Base-by-base conservation (phyloP, 2,329 filamentous ascomycete species). In the Fusarium praegraminearum region DNA sequence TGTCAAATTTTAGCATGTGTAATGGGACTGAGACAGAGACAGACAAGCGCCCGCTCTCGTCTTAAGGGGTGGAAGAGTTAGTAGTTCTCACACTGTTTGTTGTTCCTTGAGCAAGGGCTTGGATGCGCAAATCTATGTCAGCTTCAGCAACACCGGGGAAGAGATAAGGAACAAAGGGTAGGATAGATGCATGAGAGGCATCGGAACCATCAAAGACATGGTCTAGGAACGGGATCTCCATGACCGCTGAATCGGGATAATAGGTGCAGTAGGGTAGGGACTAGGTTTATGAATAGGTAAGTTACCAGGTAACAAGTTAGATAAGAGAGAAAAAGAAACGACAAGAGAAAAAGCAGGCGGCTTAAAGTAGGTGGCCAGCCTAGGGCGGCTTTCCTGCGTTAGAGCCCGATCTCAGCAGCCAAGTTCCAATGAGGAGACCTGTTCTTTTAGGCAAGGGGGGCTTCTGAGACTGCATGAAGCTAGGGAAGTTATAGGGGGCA, bases 11-110 rank as follows among this genome's bases (percentile, higher is more conserved):
- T 40, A 71, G 70, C 32, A 43, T 20, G 20, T 26, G 13, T 22
- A 32, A 38, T 35, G 24, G 3, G 35, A 18, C n/a, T 7, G 20
- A 30, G 33, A n/a, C 26, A 32, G 30, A 20, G 22, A 6, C 18
- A 36, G 16, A n/a, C 26, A 36, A 2, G 15, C 18, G 24, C n/a
- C 16, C 35, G 32, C 16, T 16, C 16, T 16, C 4, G 28, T 12
- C 28, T 30, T 13, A 7, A 3, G 13, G 33, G n/a, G 18, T 24
- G 24, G 20, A 22, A 22, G 20, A 22, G 20, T 22, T 22, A 22
- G 11, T 4, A 12, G 11, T 24, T 52, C 70, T 62, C 46, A 73
- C 70, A n/a, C 67, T 59, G 45, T 73, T 73, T 12, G 70, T 73
- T 7, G 70, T 73, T 18, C 70, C 70, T 41, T 73, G 56, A 7